phyloP scores from a whole-genome alignment of 345 rosid species.

The Lepidium aucheri region DNA sequence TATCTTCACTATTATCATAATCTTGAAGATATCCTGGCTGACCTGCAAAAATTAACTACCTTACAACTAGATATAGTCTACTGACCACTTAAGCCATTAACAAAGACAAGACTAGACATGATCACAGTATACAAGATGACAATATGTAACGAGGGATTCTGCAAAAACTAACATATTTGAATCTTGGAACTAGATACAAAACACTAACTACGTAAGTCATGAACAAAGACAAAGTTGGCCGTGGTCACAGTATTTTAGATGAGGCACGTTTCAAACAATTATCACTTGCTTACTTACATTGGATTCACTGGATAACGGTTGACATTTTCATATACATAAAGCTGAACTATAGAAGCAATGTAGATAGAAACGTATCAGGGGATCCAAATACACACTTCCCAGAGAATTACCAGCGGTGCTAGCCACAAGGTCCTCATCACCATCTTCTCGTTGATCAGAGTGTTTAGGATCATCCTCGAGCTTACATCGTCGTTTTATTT shows the following conservation, averaged over 20 bases:
- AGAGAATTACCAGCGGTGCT: slow-evolving; percentile 50
- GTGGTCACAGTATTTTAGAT: background rate
- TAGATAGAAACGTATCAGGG: background rate
- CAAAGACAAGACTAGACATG: background rate
- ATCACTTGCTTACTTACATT: background rate
- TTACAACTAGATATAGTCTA: background rate
- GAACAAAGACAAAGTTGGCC: background rate
- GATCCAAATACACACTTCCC: slow-evolving; percentile 46
- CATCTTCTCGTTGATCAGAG: slow-evolving; percentile 55
- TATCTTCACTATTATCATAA: slow-evolving; percentile 45
- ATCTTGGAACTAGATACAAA: background rate
- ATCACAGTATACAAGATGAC: background rate
- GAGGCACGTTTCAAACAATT: background rate
- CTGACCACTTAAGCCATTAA: background rate
- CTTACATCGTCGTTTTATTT: slow-evolving; percentile 34
- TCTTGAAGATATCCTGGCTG: slow-evolving; percentile 50
- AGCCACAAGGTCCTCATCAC: slow-evolving; percentile 50
- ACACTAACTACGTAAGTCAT: background rate
- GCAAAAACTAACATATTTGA: background rate
- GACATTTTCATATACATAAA: background rate
- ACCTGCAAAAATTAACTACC: slow-evolving; percentile 40
- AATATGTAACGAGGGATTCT: background rate
- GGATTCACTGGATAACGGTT: background rate
- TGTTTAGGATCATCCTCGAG: slow-evolving; percentile 49
- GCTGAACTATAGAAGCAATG: background rate